A percentile compares a stretch with the other conserved stretches of the same genome.
phyloP scores from a whole-genome alignment of 768 basidiomycete species.

The Cytidiella melzeri region DNA sequence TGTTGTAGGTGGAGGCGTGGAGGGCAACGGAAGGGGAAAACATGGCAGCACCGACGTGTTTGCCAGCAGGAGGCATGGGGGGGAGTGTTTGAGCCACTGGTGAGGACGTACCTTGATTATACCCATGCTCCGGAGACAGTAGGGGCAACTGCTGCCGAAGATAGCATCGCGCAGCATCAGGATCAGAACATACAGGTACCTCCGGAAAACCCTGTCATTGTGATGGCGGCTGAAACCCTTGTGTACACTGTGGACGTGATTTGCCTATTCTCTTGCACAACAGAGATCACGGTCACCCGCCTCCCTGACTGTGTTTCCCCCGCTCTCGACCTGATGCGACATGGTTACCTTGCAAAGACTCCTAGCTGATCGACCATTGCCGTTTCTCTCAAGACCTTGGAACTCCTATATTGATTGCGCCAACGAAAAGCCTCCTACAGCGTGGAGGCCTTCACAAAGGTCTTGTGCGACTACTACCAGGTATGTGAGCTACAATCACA shows the following conservation, averaged over 20 bases:
- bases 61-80: too few relatives aligned
- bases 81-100: too few relatives aligned
- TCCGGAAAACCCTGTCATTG: neutral
- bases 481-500: slow-evolving; percentile 1
- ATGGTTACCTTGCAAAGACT: slow-evolving; percentile 7
- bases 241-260: slow-evolving; percentile 1
- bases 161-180: too few relatives aligned
- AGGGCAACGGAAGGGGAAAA: too few relatives aligned
- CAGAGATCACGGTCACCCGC: neutral
- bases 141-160: too few relatives aligned
- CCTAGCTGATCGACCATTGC: neutral
- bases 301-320: slow-evolving; percentile 1
- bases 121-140: too few relatives aligned
- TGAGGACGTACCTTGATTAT: too few relatives aligned
- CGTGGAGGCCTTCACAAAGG: slow-evolving; percentile 9
- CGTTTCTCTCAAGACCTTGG: slow-evolving; percentile 8
- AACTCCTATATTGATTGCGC: slow-evolving; percentile 4
- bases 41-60: too few relatives aligned
- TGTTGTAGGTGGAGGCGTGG: too few relatives aligned
- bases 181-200: too few relatives aligned
- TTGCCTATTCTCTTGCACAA: neutral
- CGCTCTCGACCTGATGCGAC: slow-evolving; percentile 6
- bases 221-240: neutral
- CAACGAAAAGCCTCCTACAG: slow-evolving; percentile 11
- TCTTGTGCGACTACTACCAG: slow-evolving; percentile 11